Evolutionary conservation across 371 early-diverging fungal species (phyloP), one percentile per base, ranked within the genome.

Genomic region (Circinella minor): DNA sequence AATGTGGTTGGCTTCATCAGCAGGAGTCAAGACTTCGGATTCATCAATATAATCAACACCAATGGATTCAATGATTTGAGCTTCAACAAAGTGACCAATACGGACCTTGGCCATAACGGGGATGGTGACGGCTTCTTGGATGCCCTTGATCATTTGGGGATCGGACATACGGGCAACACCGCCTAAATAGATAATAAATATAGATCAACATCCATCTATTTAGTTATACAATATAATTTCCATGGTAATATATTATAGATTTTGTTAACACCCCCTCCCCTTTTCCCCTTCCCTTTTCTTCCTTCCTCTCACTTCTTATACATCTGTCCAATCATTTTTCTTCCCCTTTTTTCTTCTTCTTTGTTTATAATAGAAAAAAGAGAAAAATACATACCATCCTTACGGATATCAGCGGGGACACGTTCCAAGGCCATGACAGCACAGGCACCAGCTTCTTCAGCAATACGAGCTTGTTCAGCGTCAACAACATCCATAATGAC

Each of bases 41-140:
- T 98, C 99, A 76, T 98, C 98, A 86, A 98, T 96, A 82, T 95
- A 98, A 80, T 98, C 98, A 66, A 97, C 88, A 74, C 92, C 94
- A 66, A 98, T 85, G 57, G 90, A 87, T 80, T 98, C 89, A 66
- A 98, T 87, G 82, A 98, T 95, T 88, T 96, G 92, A 39, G 98
- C 99, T 82, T 98, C 99, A 71, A 98, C 97, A 88, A 97, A 93
- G 90, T 98, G 99, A 66, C 99, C 99, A 73, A 98, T 97, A 76
- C 99, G 93, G 82, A 94, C 96, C 88, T 98, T 98, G 81, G 98
- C 99, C 98, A 98, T 98, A 71, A 98, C 98, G 39, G 99, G 99
- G 80, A 98, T 96, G 39, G 97, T 94, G 68, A 98, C 99, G 47
- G 98, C 96, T 47, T 81, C 91, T 71, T 91, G 92, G 83, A 98